These are phyloP conservation scores for Thuidium tamariscinum DNA, from an alignment of 225 moss, liverwort and hornwort genomes.

Conservation along the genomic window DNA sequence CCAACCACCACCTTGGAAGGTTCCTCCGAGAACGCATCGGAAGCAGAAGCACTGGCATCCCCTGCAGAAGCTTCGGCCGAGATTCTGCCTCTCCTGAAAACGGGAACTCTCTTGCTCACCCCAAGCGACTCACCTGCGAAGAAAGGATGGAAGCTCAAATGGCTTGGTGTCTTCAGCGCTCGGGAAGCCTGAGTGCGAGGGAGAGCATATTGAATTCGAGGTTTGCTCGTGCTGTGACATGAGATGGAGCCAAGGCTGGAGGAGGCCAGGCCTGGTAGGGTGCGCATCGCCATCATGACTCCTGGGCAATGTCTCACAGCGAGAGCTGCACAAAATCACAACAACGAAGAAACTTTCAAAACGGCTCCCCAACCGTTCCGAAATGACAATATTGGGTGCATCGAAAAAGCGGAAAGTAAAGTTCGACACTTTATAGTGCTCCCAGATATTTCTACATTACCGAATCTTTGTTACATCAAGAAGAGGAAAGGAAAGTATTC, in stretches of 20 bases:
- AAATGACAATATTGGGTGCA: not conserved
- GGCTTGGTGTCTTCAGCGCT: not conserved
- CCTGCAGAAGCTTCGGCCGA: constrained; percentile 11
- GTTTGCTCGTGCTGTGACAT: not conserved
- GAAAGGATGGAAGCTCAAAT: constrained; percentile 19
- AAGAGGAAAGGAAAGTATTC: not conserved
- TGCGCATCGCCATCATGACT: constrained; percentile 28
- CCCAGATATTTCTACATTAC: not conserved
- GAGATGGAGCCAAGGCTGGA: constrained; percentile 1
- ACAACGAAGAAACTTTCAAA: not conserved
- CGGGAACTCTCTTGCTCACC: not conserved
- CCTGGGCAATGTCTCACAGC: constrained; percentile 2
- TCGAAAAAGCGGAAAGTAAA: not conserved
- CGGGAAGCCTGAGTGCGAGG: not conserved
- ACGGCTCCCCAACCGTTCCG: not conserved
- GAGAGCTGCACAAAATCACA: not conserved
- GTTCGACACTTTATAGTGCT: not conserved
- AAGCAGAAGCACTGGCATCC: constrained; percentile 5
- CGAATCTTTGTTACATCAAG: not conserved
- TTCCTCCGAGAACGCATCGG: constrained; percentile 10
- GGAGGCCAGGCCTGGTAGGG: constrained; percentile 7
- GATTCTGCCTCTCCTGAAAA: not conserved
- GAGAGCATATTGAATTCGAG: not conserved
- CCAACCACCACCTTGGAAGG: not conserved
- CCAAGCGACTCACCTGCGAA: constrained; percentile 13